Evolutionary conservation across 257 asterid genomes (phyloP).

Genomic region (Nicotiana otophora): DNA sequence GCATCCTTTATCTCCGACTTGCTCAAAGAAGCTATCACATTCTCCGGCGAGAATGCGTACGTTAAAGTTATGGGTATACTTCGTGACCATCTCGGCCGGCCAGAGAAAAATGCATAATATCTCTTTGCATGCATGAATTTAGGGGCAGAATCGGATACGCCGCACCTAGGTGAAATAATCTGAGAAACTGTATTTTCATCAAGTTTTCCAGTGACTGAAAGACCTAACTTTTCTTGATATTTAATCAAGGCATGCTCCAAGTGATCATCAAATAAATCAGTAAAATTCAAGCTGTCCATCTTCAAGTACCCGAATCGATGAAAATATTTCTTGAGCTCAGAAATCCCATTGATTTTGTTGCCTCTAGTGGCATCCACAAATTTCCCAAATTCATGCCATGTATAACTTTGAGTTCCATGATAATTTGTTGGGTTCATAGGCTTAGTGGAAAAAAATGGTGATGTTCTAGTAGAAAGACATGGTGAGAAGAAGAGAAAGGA

Average conservation of each 20-base stretch:
- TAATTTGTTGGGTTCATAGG: not conserved
- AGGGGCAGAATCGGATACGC: slow-evolving; percentile 37
- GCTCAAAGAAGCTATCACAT: slow-evolving; percentile 26
- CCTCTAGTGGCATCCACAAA: slow-evolving; percentile 40
- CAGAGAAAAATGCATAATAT: slow-evolving; percentile 47
- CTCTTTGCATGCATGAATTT: slow-evolving; percentile 6
- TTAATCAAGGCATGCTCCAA: slow-evolving; percentile 44
- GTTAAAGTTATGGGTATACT: slow-evolving; percentile 56
- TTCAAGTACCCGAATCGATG: slow-evolving; percentile 51
- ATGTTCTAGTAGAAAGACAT: slow-evolving; percentile 29
- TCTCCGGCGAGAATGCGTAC: slow-evolving; percentile 47
- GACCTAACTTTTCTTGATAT: slow-evolving; percentile 50
- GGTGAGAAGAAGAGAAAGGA: slow-evolving; percentile 24
- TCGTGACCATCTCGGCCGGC: slow-evolving; percentile 61
- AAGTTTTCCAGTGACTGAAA: slow-evolving; percentile 38
- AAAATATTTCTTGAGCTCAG: slow-evolving; percentile 57
- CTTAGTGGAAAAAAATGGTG: slow-evolving; percentile 17
- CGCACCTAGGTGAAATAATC: slow-evolving; percentile 64
- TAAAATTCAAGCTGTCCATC: slow-evolving; percentile 8
- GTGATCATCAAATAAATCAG: slow-evolving; percentile 40
- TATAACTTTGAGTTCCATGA: not conserved
- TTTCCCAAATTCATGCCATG: slow-evolving; percentile 45
- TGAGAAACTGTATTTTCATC: slow-evolving; percentile 35
- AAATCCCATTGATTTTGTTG: slow-evolving; percentile 35
- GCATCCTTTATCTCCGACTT: slow-evolving; percentile 31